Evolutionary conservation across 768 basidiomycete genomes (phyloP).

Genomic region (Tulasnella calospora): DNA sequence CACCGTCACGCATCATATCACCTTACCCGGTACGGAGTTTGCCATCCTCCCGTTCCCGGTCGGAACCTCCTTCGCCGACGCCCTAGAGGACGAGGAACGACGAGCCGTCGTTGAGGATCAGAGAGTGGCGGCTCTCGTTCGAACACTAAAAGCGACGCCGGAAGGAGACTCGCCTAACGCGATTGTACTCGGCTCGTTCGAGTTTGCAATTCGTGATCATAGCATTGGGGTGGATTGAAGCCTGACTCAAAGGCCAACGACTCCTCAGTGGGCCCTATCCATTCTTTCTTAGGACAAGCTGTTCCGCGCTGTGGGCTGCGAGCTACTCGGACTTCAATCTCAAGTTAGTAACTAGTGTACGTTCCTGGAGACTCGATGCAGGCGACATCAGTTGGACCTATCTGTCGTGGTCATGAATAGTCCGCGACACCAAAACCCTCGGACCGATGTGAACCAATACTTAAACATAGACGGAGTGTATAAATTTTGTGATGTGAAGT

Average conservation of each 20-base stretch:
- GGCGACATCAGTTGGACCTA: no score
- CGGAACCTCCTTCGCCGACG: neutral
- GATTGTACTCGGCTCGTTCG: neutral
- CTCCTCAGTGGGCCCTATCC: no score
- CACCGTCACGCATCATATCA: constrained; percentile 42
- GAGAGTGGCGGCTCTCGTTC: neutral
- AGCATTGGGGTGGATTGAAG: neutral
- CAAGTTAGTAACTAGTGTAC: no score
- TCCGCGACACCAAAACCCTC: no score
- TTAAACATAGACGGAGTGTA: no score
- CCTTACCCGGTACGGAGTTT: constrained; percentile 32
- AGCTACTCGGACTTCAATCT: no score
- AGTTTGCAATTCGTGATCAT: constrained; percentile 3
- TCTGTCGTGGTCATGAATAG: no score
- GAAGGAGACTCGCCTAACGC: neutral
- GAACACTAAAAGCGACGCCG: neutral
- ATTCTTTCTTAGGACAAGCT: no score
- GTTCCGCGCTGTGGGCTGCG: no score
- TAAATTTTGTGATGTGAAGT: neutral
- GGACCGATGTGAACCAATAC: no score
- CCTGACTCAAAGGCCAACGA: neutral
- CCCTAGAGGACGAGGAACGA: neutral
- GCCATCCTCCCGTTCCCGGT: constrained; percentile 7
- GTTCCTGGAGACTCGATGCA: no score
- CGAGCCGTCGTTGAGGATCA: neutral